Conservation (phyloP, 768 basidiomycete genomes). For the Mrakia hoshinonis region DNA sequence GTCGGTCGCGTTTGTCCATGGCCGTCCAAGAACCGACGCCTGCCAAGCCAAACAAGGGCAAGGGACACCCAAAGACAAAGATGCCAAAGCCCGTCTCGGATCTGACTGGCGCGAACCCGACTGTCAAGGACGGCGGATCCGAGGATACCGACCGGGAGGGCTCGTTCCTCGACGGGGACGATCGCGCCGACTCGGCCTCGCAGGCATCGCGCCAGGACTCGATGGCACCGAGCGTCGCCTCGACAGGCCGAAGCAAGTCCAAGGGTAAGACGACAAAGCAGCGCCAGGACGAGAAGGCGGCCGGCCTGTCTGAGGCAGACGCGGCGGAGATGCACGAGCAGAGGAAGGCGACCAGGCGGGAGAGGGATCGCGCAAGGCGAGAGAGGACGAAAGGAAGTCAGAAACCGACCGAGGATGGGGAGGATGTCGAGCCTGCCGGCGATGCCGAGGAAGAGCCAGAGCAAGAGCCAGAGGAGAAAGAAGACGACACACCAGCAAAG, state of each 20-base stretch:
- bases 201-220: slow-evolving; percentile 13
- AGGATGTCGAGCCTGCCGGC: neutral
- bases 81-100: slow-evolving; percentile 29
- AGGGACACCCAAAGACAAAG: slow-evolving; percentile 24
- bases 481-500: slow-evolving; percentile 3
- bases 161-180: slow-evolving; percentile 12
- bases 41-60: slow-evolving; percentile 16
- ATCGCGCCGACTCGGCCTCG: slow-evolving; percentile 5
- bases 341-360: slow-evolving; percentile 15
- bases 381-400: slow-evolving; percentile 11
- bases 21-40: slow-evolving; percentile 8
- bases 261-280: slow-evolving; percentile 20
- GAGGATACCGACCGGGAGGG: slow-evolving; percentile 11
- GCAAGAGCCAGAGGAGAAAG: neutral
- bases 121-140: neutral
- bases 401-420: slow-evolving; percentile 3
- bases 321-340: slow-evolving; percentile 11
- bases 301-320: slow-evolving; percentile 2
- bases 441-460: neutral
- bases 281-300: slow-evolving; percentile 1
- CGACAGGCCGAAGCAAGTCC: neutral
- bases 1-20: slow-evolving; percentile 3
- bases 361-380: slow-evolving; percentile 17
- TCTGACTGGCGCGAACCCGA: slow-evolving; percentile 22
- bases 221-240: slow-evolving; percentile 1